These are phyloP conservation scores for Melanogaster broomeanus DNA, from an alignment of 768 basidiomycete genomes.

Conservation along the genomic window DNA sequence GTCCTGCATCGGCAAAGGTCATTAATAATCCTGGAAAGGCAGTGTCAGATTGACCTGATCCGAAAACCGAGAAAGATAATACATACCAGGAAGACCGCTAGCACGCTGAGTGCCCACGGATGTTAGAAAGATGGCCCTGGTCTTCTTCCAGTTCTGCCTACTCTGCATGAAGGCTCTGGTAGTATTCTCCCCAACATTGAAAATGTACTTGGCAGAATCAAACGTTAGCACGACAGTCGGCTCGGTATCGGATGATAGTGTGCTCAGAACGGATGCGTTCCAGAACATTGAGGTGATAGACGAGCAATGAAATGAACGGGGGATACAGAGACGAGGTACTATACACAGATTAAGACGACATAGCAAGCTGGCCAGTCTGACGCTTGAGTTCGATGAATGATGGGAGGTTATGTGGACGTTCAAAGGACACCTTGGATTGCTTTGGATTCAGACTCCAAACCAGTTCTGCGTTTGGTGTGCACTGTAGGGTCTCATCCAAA, in stretches of 20 bases:
- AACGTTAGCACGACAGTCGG: slow-evolving; percentile 76
- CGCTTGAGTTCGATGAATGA: not conserved
- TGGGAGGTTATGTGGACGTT: not conserved
- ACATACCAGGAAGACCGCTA: slow-evolving; percentile 73
- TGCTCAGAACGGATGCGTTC: slow-evolving; percentile 60
- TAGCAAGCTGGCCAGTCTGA: slow-evolving; percentile 29
- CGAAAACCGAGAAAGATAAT: not conserved
- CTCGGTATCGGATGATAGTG: slow-evolving; percentile 74
- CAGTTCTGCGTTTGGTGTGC: no score
- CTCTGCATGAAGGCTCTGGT: slow-evolving; percentile 74
- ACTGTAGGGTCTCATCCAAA: no score
- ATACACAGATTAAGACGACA: slow-evolving; percentile 26
- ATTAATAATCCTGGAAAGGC: slow-evolving; percentile 63
- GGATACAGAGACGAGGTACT: slow-evolving; percentile 13
- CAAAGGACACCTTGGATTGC: no score
- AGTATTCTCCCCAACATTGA: slow-evolving; percentile 85
- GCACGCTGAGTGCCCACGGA: slow-evolving; percentile 60
- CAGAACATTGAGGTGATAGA: slow-evolving; percentile 49
- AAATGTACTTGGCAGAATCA: slow-evolving; percentile 79
- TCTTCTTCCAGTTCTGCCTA: slow-evolving; percentile 62
- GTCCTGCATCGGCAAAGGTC: slow-evolving; percentile 74
- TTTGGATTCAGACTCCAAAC: no score
- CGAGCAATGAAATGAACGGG: slow-evolving; percentile 17
- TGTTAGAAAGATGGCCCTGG: slow-evolving; percentile 73
- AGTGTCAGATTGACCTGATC: not conserved